Conservation (phyloP, 1,284 basidiomycete species). For the Cystobasidium slooffiae region DNA sequence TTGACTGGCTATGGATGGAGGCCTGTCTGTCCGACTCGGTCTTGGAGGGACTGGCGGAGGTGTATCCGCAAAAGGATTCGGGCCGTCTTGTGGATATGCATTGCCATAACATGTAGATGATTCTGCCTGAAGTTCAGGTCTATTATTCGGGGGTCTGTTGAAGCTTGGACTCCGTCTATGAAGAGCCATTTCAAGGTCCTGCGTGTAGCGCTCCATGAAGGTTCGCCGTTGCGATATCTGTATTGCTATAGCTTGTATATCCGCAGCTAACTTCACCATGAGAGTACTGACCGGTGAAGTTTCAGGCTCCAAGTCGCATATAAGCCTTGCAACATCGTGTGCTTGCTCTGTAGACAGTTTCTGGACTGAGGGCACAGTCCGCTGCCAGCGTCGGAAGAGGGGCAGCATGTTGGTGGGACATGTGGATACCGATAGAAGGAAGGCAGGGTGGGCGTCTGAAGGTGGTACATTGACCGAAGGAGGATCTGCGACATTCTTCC, state of each 20-base stretch:
- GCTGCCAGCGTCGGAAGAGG: slow-evolving; percentile 29
- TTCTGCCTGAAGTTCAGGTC: background rate
- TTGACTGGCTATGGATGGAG: no score
- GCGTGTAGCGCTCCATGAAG: slow-evolving; percentile 26
- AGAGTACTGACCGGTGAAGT: slow-evolving; percentile 16
- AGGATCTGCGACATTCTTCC: slow-evolving; percentile 15
- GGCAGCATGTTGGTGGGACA: slow-evolving; percentile 19
- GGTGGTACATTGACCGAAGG: slow-evolving; percentile 26
- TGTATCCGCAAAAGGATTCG: no score
- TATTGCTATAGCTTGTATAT: slow-evolving; percentile 22
- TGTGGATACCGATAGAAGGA: slow-evolving; percentile 19
- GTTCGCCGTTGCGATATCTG: slow-evolving; percentile 31
- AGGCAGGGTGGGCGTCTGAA: background rate
- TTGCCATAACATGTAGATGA: no score
- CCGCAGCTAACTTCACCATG: slow-evolving; percentile 31
- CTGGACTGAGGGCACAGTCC: slow-evolving; percentile 17
- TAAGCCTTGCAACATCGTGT: slow-evolving; percentile 29
- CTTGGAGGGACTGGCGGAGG: no score
- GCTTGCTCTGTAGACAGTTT: slow-evolving; percentile 14
- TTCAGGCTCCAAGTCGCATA: slow-evolving; percentile 38
- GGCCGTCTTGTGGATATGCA: no score
- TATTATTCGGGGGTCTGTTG: slow-evolving; percentile 6
- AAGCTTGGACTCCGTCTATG: slow-evolving; percentile 4
- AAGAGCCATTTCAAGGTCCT: slow-evolving; percentile 25
- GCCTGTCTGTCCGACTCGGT: no score